Base-by-base conservation (phyloP, 2,329 filamentous ascomycete species). In the Amesomyces nigricolor region DNA sequence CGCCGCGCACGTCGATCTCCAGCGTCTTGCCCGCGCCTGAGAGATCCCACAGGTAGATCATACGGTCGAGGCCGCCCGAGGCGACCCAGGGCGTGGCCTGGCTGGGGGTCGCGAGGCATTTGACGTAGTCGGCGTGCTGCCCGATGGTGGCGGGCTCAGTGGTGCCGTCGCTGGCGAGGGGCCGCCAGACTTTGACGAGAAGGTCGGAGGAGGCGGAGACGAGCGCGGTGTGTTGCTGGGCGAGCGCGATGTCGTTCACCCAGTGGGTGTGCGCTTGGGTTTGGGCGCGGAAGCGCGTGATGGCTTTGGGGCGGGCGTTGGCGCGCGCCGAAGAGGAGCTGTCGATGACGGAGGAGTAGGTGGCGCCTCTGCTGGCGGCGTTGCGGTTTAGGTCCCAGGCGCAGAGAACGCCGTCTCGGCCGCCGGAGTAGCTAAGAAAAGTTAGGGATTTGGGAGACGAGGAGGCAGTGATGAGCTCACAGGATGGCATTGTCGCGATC, bases 51-150 rank as follows among this genome's bases (percentile, higher is more conserved):
- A 97, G 76, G 66, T 83, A 89, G 61, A 99, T 90, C 68, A 91
- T 92, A 64, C 92, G 85, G 71, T 99, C 94, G 35, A 99, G 79
- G 1, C 92, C 94, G 44, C 91, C 94, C 2, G 92, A 96, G 5
- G 91, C 94, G 16, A 97, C 87, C 92, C 92, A 99, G 64, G 86
- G 85, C 53, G 62, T 82, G 78, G 43, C 68, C 66, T 63, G 75
- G 67, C 65, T 68, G 8, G 92, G 89, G 7, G 89, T 88, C 16
- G 91, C 89, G 38, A 99, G 80, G 63, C 90, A 91, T 73, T 97
- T 99, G 68, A 96, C 91, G 68, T 97, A 99, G 76, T 99, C 94
- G 65, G 86, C 87, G 71, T 99, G 94, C 65, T 92, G 85, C 61
- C 94, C 94, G 66, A 99, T 92, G 42, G 89, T 90, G 61, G 83